Base-by-base conservation (phyloP, 768 basidiomycete species). In the Rickenella mellea region DNA sequence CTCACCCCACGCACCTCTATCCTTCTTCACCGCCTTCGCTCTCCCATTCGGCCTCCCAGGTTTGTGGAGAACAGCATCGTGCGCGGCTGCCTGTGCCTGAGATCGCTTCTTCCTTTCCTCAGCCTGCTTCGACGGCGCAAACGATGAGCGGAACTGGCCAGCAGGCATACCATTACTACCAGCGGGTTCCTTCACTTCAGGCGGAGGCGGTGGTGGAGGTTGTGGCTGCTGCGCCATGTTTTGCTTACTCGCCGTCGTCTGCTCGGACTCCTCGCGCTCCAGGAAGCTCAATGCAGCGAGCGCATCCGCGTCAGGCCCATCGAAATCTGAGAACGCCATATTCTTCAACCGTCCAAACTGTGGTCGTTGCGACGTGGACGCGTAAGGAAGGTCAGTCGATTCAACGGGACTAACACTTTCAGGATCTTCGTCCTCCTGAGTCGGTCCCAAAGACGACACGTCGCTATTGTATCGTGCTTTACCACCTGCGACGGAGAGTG, bases 61-160 rank as follows among this genome's bases (percentile, higher is more conserved):
- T 53, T 74, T 76, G 43, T 80, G 77, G 32, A 69, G 75, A 9
- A 85, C 89, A 29, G 83, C 83, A 31, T 89, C 76, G 25, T 82
- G 76, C 1, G 87, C 88, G 33, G 77, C 83, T 54, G 89, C 83
- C 50, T 87, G 83, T 9, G 83, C 88, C 54, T 93, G 80, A 11
- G 75, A 71, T 55, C 84, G 87, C 6, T 86, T 84, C 52, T 85
- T 83, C 41, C 94, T 74, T 55, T 97, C 83, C 17, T 78, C 77
- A 28, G 90, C 90, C 48, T 82, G 78, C 53, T 76, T 84, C 14
- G 84, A 87, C 2, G 82, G 82, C 0, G 90, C 86, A 56, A 97
- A 97, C 3, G 93, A 91, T 0, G 91, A 93, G 41, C 78, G 79
- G 63, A 73, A 84, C 41, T 76, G 73, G 1, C 47, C 47, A 32